Evolutionary conservation across 176 grass and related monocot genomes (phyloP), one percentile per base, ranked within the genome.

Genomic region (Juncus inflexus): DNA sequence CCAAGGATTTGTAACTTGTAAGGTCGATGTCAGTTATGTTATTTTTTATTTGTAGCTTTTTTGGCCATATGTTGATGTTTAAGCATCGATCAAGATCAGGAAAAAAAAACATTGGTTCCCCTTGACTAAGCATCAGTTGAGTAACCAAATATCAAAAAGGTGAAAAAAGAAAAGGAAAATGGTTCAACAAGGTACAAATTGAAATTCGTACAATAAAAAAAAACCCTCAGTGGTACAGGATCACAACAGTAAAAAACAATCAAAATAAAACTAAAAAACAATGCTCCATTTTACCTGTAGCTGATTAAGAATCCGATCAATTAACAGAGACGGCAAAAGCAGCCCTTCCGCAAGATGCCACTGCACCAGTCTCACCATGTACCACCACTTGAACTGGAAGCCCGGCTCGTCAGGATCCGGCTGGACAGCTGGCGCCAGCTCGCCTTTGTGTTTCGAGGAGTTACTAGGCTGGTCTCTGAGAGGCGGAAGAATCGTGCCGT

Each of bases 321-420:
- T 81, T 53, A 96, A 81, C 13, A 87, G 76, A 3, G 87, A 83
- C 1, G 87, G 92, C 73, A 83, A 70, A 76, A 96, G 76, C 64
- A 96, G 73, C 40, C 84, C 84, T 86, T 96, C 92, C 50, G 87
- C 65, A 52, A 86, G 81, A 91, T 96, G 92, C 92, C 92, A 96
- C 69, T 86, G 77, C 43, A 96, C 67, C 72, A 99, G 89, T 52
- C 80, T 80, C 28, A 92, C 81, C 86, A 90, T 94, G 84, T 99
- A 99, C 14, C 78, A 71, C 95, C 89, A 99, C 81, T 90, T 99
- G 62, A 86, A 86, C 52, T 90, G 72, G 54, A 99, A 72, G 36
- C 79, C 77, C 14, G 78, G 72, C 62, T 94, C 88, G 36, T 92
- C 89, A 19, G 58, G 45, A 43, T 90, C 88, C 67, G 80, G 67